phyloP scores from a whole-genome alignment of 164 flowering plant species.

The Macadamia integrifolia region DNA sequence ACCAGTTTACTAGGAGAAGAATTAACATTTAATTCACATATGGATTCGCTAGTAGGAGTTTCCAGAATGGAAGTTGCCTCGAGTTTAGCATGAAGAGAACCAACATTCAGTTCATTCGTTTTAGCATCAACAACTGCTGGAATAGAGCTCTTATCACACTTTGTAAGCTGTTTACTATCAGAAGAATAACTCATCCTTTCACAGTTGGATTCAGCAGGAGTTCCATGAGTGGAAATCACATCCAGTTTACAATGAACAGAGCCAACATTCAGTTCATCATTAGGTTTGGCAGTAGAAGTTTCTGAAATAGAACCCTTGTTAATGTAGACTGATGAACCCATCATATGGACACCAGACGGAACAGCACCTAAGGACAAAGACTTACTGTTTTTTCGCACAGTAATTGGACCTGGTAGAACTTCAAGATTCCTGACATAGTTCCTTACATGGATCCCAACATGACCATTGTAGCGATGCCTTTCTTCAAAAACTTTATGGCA shows the following conservation, averaged over 20 bases:
- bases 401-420: constrained; percentile 29
- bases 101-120: too few relatives aligned
- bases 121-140: background rate
- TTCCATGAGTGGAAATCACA: background rate
- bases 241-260: constrained; percentile 6
- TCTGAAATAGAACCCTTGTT: constrained; percentile 27
- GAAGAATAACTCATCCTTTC: background rate
- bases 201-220: constrained; percentile 2
- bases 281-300: constrained; percentile 8
- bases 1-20: constrained; percentile 6
- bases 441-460: constrained; percentile 73
- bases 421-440: constrained; percentile 41
- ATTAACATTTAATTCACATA: constrained; percentile 1
- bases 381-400: constrained; percentile 19
- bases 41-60: constrained; percentile 6
- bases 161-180: constrained; percentile 1
- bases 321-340: constrained; percentile 47
- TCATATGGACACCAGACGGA: constrained; percentile 29
- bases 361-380: constrained; percentile 25
- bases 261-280: constrained; percentile 3
- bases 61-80: background rate
- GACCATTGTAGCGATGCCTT: constrained; percentile 64
- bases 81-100: too few relatives aligned
- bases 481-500: constrained; percentile 71
- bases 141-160: background rate